Conservation (phyloP, 1,284 basidiomycete genomes). For the Stygiomarasmius scandens region DNA sequence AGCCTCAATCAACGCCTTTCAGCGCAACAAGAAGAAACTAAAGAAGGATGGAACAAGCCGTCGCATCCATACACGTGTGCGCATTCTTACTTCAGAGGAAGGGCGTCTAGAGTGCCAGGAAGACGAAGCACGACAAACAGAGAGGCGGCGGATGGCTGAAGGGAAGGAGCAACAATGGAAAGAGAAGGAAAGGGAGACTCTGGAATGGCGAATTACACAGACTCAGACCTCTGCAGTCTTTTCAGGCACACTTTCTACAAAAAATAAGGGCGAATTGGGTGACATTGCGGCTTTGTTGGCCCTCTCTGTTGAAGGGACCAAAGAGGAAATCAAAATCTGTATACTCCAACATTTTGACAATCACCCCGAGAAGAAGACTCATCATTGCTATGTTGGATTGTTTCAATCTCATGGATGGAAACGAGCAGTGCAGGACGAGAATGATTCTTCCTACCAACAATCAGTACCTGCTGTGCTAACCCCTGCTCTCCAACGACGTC, state of each 20-base stretch:
- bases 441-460: no score
- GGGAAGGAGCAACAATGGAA: neutral
- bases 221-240: constrained; percentile 2
- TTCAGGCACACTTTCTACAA: constrained; percentile 14
- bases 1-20: neutral
- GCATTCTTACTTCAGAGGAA: neutral
- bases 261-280: constrained; percentile 20
- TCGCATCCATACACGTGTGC: neutral
- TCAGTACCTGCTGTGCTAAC: no score
- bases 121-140: neutral
- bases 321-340: constrained; percentile 8
- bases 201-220: neutral
- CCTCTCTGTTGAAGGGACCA: constrained; percentile 13
- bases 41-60: neutral
- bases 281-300: constrained; percentile 15
- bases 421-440: neutral
- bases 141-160: neutral
- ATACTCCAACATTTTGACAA: constrained; percentile 18
- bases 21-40: constrained; percentile 5
- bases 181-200: neutral
- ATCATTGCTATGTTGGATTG: neutral
- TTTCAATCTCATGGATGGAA: neutral
- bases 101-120: neutral
- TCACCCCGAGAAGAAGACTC: constrained; percentile 1
- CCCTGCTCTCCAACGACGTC: no score